A percentile compares a stretch with the other conserved stretches of the same genome.
Conservation (phyloP, 352 stramenopile genomes). For the Phytopythium aichiense region DNA sequence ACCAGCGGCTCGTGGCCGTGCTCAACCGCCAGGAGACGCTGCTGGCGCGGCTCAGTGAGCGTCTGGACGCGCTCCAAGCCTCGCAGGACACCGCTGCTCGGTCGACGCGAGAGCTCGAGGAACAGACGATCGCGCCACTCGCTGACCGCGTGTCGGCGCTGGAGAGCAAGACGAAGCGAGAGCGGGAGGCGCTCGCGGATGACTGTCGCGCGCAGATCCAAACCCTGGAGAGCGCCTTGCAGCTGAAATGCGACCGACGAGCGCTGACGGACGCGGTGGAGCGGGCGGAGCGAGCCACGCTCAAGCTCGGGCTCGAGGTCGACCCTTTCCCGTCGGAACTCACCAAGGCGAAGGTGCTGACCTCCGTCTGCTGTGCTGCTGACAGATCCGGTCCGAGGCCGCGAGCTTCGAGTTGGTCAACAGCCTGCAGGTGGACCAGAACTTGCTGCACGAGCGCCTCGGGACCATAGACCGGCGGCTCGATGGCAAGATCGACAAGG, state of each 20-base stretch:
- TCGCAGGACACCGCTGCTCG: slow-evolving; percentile 26
- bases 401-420: slow-evolving; percentile 29
- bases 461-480: slow-evolving; percentile 37
- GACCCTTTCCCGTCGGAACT: neutral
- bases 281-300: slow-evolving; percentile 13
- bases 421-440: slow-evolving; percentile 46
- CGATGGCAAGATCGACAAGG: slow-evolving; percentile 65
- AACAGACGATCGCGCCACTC: slow-evolving; percentile 8
- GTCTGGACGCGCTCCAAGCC: slow-evolving; percentile 11
- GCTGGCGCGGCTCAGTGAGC: slow-evolving; percentile 28
- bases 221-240: slow-evolving; percentile 14
- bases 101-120: slow-evolving; percentile 14
- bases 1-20: slow-evolving; percentile 55
- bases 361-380: neutral
- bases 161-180: neutral
- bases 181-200: neutral
- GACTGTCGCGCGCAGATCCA: slow-evolving; percentile 5
- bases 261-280: slow-evolving; percentile 13
- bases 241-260: slow-evolving; percentile 17
- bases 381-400: slow-evolving; percentile 24
- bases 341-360: neutral
- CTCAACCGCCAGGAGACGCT: slow-evolving; percentile 51
- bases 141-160: slow-evolving; percentile 11
- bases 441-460: slow-evolving; percentile 37
- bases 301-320: slow-evolving; percentile 14